phyloP scores from a whole-genome alignment of 805 yeast genomes.

The Huiozyma naganishii region DNA sequence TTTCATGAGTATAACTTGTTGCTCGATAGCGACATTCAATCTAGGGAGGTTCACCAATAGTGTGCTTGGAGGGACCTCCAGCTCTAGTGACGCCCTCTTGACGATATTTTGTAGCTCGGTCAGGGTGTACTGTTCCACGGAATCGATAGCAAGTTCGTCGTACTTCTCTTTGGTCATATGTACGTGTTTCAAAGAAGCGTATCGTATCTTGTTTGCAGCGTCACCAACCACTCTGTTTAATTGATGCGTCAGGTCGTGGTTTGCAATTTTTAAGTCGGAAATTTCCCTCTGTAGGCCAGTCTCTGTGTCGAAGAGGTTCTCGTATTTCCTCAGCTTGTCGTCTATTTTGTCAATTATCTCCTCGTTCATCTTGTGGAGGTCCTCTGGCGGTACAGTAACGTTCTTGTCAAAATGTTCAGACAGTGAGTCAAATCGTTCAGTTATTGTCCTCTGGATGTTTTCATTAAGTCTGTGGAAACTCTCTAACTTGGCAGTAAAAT shows the following conservation, averaged over 20 bases:
- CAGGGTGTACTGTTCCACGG: conserved; percentile 23
- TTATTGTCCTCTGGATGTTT: neutral
- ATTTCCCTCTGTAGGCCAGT: neutral
- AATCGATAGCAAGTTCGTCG: conserved; percentile 6
- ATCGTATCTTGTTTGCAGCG: neutral
- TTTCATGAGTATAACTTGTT: neutral
- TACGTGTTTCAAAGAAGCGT: conserved; percentile 2
- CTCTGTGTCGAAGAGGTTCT: neutral
- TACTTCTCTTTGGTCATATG: neutral
- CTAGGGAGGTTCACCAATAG: neutral
- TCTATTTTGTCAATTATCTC: neutral
- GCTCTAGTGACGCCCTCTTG: conserved; percentile 10
- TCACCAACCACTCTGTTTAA: conserved; percentile 1
- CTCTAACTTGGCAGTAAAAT: neutral
- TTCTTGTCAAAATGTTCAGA: neutral
- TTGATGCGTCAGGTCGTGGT: neutral
- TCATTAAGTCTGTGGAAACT: neutral
- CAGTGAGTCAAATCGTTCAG: neutral
- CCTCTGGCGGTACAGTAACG: neutral
- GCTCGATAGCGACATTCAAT: neutral
- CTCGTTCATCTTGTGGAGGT: neutral
- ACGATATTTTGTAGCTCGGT: conserved; percentile 26
- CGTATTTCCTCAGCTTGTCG: neutral
- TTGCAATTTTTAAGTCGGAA: neutral
- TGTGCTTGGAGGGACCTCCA: neutral